Evolutionary conservation across 106 monocot species (phyloP), one percentile per base, ranked within the genome.

Genomic region (Gastrodia elata): DNA sequence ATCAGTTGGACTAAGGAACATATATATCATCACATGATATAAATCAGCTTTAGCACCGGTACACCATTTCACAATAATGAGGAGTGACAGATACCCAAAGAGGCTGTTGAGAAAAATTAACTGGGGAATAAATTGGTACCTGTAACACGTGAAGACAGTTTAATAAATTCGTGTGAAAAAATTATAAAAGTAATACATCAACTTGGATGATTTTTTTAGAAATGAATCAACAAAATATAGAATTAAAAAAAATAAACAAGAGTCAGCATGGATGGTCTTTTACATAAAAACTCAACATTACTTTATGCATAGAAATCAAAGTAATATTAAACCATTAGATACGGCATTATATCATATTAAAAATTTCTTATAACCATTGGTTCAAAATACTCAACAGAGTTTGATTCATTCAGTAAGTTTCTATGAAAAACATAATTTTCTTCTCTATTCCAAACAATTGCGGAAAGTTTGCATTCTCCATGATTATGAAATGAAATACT

Each of bases 1-100:
- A 69, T 98, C 97, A 36, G 93, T 91, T 78, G 97, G 97, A 72
- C 97, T 93, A 36, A 98, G 88, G 72, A 98, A 98, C 97, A 98
- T 98, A 68, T 98, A 98, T 74, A 98, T 98, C 97, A 98, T 98
- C n/a, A 93, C 88, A 77, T 98, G 97, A 75, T 98, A 98, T 13
- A 98, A 72, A 84, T 98, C 97, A 52, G 93, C 78, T 71, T 88
- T 79, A 42, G 97, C 91, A 68, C 97, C 97, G 72, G 93, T 93
- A 78, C 88, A 88, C 97, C 97, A 98, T 77, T 98, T 98, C 24
- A 98, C 70, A 77, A 98, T 82, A 57, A 93, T 93, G 25, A 98
- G 92, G 13, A 93, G 71, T 38, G 97, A 98, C 26, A 98, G 80
- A 38, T 98, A 98, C 59, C 97, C 97, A 85, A 98, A 98, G 18